A percentile compares a stretch with the other conserved stretches of the same genome.
phyloP scores from a whole-genome alignment of 163 green algal genomes.

The Chloromonas sp. region DNA sequence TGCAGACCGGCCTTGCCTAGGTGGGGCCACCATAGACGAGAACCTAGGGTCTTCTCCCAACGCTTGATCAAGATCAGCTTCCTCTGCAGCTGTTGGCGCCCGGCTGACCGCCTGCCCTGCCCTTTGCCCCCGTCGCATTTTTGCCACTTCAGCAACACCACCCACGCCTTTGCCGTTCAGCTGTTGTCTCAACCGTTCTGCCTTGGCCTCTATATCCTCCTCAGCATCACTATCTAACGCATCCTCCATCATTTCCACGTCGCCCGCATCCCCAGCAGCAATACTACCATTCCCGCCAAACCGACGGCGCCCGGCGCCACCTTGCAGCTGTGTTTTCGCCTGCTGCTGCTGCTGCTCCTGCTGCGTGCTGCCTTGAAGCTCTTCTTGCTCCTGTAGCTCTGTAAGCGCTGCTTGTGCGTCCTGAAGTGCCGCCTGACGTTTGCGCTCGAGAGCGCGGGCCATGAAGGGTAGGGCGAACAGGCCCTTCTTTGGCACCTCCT shows the following conservation, averaged over 20 bases:
- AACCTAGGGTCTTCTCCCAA: too few relatives aligned
- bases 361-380: too few relatives aligned
- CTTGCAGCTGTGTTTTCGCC: not conserved
- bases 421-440: conserved; percentile 52
- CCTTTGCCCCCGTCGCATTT: too few relatives aligned
- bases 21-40: too few relatives aligned
- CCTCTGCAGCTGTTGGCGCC: too few relatives aligned
- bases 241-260: conserved; percentile 4
- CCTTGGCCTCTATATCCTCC: conserved; percentile 66
- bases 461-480: conserved; percentile 94
- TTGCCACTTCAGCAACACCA: not conserved
- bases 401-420: conserved; percentile 54
- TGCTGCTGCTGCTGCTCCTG: conserved; percentile 45
- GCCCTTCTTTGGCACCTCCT: conserved; percentile 39
- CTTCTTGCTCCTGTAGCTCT: too few relatives aligned
- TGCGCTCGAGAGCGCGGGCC: conserved; percentile 69
- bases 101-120: too few relatives aligned
- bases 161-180: not conserved
- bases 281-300: conserved; percentile 24
- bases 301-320: conserved; percentile 13
- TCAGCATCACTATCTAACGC: conserved; percentile 25
- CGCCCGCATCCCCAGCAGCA: not conserved
- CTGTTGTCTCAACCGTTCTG: conserved; percentile 32
- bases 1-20: too few relatives aligned
- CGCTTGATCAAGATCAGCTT: too few relatives aligned